These are phyloP conservation scores for Verticillium longisporum DNA, from an alignment of 2,329 filamentous ascomycete genomes.

Conservation along the genomic window DNA sequence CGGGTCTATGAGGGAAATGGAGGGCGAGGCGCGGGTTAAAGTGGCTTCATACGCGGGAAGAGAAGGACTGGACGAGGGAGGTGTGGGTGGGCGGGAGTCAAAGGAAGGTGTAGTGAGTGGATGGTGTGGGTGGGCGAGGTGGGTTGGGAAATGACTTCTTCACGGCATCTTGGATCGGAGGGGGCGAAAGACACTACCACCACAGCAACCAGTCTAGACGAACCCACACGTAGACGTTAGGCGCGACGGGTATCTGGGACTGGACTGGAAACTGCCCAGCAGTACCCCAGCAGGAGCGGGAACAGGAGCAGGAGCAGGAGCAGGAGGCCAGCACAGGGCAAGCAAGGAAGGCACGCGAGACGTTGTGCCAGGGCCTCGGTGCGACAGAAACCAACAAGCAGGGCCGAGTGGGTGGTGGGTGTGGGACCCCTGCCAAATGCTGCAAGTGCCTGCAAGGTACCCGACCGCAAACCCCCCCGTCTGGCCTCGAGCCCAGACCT, in stretches of 20 bases:
- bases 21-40: neutral
- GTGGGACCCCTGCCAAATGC: neutral
- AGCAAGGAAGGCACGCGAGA: neutral
- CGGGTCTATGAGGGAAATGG: neutral
- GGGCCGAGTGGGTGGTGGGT: neutral
- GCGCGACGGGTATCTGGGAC: neutral
- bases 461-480: neutral
- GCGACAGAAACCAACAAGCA: neutral
- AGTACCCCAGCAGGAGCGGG: neutral
- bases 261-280: neutral
- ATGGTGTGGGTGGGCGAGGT: neutral
- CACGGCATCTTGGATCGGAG: neutral
- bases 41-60: neutral
- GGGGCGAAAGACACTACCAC: neutral
- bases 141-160: neutral
- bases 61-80: neutral
- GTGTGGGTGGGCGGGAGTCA: neutral
- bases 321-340: no score
- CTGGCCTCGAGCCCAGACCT: neutral
- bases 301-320: no score
- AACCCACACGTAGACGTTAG: neutral
- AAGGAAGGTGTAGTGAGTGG: neutral
- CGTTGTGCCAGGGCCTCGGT: neutral
- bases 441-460: slow-evolving; percentile 1
- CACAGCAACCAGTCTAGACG: neutral